phyloP scores from a whole-genome alignment of 2,329 filamentous ascomycete genomes.

The Neocatenulostroma microsporum region DNA sequence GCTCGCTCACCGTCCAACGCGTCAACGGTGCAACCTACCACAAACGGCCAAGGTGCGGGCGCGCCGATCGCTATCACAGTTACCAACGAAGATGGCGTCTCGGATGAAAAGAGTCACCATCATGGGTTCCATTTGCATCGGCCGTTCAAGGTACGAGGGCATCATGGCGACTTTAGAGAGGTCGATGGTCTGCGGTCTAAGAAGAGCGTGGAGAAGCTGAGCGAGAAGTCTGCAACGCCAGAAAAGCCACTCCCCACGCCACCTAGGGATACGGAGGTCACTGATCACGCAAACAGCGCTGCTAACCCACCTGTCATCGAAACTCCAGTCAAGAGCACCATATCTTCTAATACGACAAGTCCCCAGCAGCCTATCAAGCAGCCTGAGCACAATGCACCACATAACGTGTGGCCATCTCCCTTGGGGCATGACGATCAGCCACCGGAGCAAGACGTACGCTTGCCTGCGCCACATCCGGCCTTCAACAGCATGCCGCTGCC shows the following conservation, averaged over 20 bases:
- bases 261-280: conserved; percentile 1
- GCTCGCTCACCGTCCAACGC: conserved; percentile 12
- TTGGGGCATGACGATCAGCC: conserved; percentile 34
- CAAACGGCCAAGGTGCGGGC: conserved; percentile 15
- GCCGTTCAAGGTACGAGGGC: conserved; percentile 21
- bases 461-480: conserved; percentile 34
- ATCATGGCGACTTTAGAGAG: conserved; percentile 11
- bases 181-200: conserved; percentile 9
- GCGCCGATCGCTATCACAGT: conserved; percentile 66
- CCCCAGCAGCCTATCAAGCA: conserved; percentile 13
- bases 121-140: conserved; percentile 27
- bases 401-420: conserved; percentile 29
- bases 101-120: conserved; percentile 29
- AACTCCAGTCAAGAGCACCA: not conserved
- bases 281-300: conserved; percentile 5
- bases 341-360: conserved; percentile 3
- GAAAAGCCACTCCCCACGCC: conserved; percentile 1
- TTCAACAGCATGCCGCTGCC: conserved; percentile 36
- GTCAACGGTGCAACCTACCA: not conserved
- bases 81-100: conserved; percentile 52
- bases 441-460: conserved; percentile 36
- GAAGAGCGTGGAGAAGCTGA: conserved; percentile 9
- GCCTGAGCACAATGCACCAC: conserved; percentile 35
- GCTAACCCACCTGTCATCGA: conserved; percentile 3
- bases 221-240: conserved; percentile 6